Conservation (phyloP, 257 asterid species). For the Salvia rosmarinus region DNA sequence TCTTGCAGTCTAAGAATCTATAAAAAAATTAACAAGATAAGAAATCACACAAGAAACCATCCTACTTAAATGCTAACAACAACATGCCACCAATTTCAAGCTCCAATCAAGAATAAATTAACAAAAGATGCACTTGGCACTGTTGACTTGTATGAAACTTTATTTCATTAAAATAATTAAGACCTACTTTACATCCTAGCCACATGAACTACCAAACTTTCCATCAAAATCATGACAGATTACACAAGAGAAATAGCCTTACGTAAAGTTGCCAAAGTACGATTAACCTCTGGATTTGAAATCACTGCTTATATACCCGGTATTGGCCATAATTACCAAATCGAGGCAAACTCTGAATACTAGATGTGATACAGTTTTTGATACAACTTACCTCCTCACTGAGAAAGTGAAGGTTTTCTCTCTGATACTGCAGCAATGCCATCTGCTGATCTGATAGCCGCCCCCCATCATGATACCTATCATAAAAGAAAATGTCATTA, state of each 20-base stretch:
- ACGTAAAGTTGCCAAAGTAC: too few relatives aligned
- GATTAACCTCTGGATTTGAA: too few relatives aligned
- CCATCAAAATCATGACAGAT: background rate
- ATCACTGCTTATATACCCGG: too few relatives aligned
- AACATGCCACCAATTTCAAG: conserved; percentile 24
- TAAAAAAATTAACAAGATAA: conserved; percentile 36
- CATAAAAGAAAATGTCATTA: conserved; percentile 29
- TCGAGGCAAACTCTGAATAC: conserved; percentile 4
- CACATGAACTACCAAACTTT: conserved; percentile 14
- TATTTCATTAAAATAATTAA: conserved; percentile 9
- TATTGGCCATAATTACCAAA: too few relatives aligned
- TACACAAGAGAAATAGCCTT: too few relatives aligned
- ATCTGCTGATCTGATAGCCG: conserved; percentile 98
- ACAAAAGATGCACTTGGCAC: conserved; percentile 20
- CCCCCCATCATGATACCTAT: conserved; percentile 92
- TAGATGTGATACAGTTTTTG: conserved; percentile 2
- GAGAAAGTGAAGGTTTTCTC: conserved; percentile 95
- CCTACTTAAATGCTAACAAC: background rate
- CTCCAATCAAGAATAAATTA: conserved; percentile 9
- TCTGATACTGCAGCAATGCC: conserved; percentile 97
- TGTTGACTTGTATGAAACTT: conserved; percentile 24
- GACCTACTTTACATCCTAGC: background rate
- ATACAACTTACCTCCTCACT: conserved; percentile 82
- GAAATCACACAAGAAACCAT: conserved; percentile 19
- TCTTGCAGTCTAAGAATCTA: conserved; percentile 96